Conservation (phyloP, 202 grass and related monocot species). For the Eragrostis tef region DNA sequence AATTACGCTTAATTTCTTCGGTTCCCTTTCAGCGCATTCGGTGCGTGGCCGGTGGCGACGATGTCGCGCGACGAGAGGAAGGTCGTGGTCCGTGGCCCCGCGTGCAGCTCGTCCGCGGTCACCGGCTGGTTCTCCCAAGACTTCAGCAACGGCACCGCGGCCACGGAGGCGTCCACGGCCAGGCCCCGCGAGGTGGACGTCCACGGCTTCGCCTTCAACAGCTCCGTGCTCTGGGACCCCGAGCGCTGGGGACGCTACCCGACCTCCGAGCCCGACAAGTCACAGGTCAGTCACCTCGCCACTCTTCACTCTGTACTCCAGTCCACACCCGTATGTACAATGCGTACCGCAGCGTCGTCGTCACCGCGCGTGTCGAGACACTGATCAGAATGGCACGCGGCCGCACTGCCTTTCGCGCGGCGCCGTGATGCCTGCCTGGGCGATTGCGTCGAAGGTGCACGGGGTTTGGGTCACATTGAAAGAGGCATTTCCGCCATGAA, state of each 20-base stretch:
- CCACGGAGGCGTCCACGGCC: neutral
- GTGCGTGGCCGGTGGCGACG: slow-evolving; percentile 90
- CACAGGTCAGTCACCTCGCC: slow-evolving; percentile 63
- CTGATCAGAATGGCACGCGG: slow-evolving; percentile 23
- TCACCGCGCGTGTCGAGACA: neutral
- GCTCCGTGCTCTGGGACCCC: slow-evolving; percentile 88
- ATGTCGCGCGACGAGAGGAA: slow-evolving; percentile 65
- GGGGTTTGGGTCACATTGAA: slow-evolving; percentile 23
- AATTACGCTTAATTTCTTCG: neutral
- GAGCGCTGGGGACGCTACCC: slow-evolving; percentile 92
- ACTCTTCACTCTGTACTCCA: neutral
- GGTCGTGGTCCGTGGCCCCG: slow-evolving; percentile 73
- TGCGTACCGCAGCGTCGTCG: no score
- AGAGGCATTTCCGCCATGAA: slow-evolving; percentile 47
- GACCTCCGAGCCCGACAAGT: slow-evolving; percentile 83
- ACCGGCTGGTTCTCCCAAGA: slow-evolving; percentile 74
- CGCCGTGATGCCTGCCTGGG: neutral
- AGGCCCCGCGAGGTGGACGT: slow-evolving; percentile 55
- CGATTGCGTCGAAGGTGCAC: neutral
- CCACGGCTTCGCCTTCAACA: slow-evolving; percentile 86
- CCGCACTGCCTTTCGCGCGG: slow-evolving; percentile 37
- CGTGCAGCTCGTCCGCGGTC: slow-evolving; percentile 78
- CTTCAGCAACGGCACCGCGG: slow-evolving; percentile 26
- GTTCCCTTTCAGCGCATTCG: slow-evolving; percentile 61
- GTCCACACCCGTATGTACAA: no score